Conservation (phyloP, 352 stramenopile genomes). For the Nothophytophthora sp. region DNA sequence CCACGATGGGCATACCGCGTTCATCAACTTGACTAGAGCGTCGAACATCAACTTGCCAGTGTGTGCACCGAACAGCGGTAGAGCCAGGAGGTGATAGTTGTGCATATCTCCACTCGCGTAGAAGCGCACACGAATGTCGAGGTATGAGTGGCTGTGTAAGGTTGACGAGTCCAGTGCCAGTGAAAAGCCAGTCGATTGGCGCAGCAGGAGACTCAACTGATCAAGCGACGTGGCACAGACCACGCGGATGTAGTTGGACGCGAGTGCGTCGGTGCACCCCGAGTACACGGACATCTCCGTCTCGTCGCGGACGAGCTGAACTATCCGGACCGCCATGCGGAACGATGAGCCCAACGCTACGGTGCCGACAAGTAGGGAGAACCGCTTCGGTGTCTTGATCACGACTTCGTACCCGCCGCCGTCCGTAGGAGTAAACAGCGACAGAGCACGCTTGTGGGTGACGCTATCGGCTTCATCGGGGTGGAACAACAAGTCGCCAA, state of each 20-base stretch:
- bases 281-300: conserved; percentile 5
- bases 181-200: background rate
- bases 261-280: background rate
- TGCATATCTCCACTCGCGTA: background rate
- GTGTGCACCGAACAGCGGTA: background rate
- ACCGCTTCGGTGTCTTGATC: no score
- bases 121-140: conserved; percentile 2
- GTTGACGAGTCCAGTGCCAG: conserved; percentile 1
- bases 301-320: conserved; percentile 3
- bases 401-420: no score
- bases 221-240: background rate
- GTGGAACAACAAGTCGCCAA: no score
- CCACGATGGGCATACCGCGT: no score
- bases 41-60: background rate
- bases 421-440: no score
- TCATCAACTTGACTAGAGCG: background rate
- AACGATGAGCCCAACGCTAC: no score
- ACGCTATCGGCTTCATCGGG: no score
- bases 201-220: background rate
- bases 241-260: background rate
- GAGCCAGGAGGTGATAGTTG: background rate
- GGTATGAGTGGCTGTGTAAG: conserved; percentile 1
- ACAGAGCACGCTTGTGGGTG: no score
- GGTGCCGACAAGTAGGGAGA: no score
- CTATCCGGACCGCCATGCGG: conserved; percentile 1